These are phyloP conservation scores for Tetrahymena malaccensis DNA, from an alignment of 73 alveolate species.

Conservation along the genomic window DNA sequence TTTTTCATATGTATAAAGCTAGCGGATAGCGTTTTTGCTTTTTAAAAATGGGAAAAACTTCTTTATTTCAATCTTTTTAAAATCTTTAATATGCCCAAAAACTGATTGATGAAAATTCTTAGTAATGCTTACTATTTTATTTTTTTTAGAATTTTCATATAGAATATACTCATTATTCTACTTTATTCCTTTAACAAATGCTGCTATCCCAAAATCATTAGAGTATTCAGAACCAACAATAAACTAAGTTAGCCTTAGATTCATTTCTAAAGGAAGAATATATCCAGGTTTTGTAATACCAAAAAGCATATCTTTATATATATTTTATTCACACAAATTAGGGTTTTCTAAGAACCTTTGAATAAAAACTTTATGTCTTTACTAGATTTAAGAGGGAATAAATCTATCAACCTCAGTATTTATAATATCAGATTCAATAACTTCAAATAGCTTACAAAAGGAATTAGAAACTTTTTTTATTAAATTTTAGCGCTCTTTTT, in stretches of 20 bases:
- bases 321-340: neutral
- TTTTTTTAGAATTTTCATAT: neutral
- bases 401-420: neutral
- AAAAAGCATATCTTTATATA: neutral
- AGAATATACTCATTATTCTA: neutral
- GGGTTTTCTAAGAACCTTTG: neutral
- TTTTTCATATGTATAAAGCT: neutral
- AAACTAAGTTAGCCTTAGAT: neutral
- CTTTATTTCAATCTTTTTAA: neutral
- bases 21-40: neutral
- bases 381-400: neutral
- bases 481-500: neutral
- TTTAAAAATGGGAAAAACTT: neutral
- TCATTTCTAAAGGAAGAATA: neutral
- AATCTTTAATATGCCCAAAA: neutral
- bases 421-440: neutral
- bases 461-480: neutral
- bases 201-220: neutral
- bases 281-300: neutral
- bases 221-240: neutral
- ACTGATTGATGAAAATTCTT: neutral
- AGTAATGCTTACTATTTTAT: neutral
- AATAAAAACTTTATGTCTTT: neutral
- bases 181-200: neutral
- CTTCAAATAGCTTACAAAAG: neutral